These are phyloP conservation scores for Sporothrix phasma DNA, from an alignment of 2,329 filamentous ascomycete genomes.

Conservation along the genomic window DNA sequence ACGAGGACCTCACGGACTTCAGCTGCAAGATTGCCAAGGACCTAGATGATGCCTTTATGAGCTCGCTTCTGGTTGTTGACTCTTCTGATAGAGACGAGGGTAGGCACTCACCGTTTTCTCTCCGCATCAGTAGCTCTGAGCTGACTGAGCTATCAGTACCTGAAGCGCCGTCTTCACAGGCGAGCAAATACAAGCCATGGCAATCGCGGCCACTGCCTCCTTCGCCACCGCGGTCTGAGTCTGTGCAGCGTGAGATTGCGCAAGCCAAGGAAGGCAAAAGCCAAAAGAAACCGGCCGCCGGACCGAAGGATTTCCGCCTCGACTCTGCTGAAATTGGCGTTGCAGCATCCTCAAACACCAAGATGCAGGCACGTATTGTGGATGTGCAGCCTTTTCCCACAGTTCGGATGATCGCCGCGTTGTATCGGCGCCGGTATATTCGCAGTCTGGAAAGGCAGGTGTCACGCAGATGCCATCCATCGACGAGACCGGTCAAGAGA, in stretches of 20 bases:
- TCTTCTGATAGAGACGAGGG: slow-evolving; percentile 17
- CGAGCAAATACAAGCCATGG: slow-evolving; percentile 26
- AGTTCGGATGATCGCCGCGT: slow-evolving; percentile 32
- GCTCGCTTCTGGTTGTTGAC: slow-evolving; percentile 36
- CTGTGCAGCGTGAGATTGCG: slow-evolving; percentile 21
- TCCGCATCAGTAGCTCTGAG: slow-evolving; percentile 29
- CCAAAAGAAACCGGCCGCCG: neutral
- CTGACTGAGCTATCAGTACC: neutral
- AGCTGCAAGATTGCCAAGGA: slow-evolving; percentile 80
- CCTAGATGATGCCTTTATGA: slow-evolving; percentile 86
- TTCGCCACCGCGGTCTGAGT: slow-evolving; percentile 29
- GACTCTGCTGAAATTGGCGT: neutral
- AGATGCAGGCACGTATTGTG: neutral
- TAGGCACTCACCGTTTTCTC: slow-evolving; percentile 34
- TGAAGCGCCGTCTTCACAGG: neutral
- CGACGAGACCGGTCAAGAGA: slow-evolving; percentile 31
- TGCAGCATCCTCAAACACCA: slow-evolving; percentile 6
- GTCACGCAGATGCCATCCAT: slow-evolving; percentile 38
- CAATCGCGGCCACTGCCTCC: slow-evolving; percentile 43
- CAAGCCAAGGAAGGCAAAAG: slow-evolving; percentile 16
- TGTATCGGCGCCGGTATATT: slow-evolving; percentile 42
- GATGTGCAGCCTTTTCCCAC: neutral
- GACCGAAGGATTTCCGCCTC: neutral
- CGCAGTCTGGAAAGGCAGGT: slow-evolving; percentile 30
- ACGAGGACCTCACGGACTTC: slow-evolving; percentile 73